phyloP scores from a whole-genome alignment of 768 basidiomycete species.

The Trametopsis cervina region DNA sequence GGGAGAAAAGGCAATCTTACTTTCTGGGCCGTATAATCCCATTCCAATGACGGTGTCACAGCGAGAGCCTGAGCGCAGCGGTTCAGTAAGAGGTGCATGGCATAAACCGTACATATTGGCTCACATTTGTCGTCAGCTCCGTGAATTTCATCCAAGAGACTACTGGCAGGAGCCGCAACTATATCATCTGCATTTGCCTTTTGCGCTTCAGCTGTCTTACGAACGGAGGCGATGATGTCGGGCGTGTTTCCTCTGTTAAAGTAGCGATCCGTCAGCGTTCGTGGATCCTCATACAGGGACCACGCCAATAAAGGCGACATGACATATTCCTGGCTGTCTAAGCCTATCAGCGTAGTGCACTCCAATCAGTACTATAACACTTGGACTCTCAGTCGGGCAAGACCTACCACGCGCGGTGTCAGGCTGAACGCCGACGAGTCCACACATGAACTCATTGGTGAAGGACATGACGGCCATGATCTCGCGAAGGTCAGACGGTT shows the following conservation, averaged over 20 bases:
- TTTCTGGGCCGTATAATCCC: constrained; percentile 21
- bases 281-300: background rate
- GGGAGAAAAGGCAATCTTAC: constrained; percentile 17
- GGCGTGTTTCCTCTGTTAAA: no score
- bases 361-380: no score
- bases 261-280: no score
- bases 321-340: no score
- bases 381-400: no score
- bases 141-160: constrained; percentile 16
- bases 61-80: constrained; percentile 13
- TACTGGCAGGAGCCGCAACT: constrained; percentile 1
- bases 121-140: constrained; percentile 20
- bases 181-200: background rate
- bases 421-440: background rate
- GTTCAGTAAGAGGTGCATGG: background rate
- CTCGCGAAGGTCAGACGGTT: background rate
- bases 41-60: constrained; percentile 12
- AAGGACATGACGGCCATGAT: background rate
- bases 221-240: background rate
- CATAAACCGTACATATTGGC: background rate
- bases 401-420: no score
- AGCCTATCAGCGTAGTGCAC: background rate
- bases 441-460: background rate
- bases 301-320: background rate
- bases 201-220: background rate